phyloP scores from a whole-genome alignment of 805 yeast genomes.

The Wickerhamomyces hampshirensis region DNA sequence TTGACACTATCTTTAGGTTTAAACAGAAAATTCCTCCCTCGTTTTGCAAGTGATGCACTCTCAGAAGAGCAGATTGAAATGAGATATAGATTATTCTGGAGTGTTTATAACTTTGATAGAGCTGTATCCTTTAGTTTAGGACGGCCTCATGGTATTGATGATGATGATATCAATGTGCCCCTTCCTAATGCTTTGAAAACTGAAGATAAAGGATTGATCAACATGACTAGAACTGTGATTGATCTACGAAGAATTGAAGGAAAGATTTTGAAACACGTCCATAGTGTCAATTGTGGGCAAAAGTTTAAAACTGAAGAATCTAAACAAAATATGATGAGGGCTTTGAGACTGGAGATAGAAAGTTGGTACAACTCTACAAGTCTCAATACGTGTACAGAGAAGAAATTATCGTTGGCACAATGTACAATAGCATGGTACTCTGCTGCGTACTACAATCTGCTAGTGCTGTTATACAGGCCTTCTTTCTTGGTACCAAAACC shows the following conservation, averaged over 20 bases:
- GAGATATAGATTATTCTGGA: conserved; percentile 44
- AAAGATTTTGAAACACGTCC: conserved; percentile 38
- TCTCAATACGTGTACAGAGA: conserved; percentile 13
- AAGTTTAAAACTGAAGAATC: conserved; percentile 7
- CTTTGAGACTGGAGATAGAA: conserved; percentile 26
- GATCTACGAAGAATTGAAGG: conserved; percentile 44
- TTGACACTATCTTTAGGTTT: conserved; percentile 41
- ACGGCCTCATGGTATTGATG: conserved; percentile 43
- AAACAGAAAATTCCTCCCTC: conserved; percentile 30
- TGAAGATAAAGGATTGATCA: conserved; percentile 37
- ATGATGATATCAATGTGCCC: conserved; percentile 45
- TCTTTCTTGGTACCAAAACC: conserved; percentile 43
- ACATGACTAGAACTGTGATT: conserved; percentile 37
- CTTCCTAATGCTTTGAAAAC: conserved; percentile 34
- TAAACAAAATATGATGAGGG: conserved; percentile 2
- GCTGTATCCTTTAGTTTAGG: conserved; percentile 45
- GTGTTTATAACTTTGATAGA: conserved; percentile 44
- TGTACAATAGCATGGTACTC: conserved; percentile 29
- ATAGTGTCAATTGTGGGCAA: conserved; percentile 37
- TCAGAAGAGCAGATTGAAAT: conserved; percentile 23
- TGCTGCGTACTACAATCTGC: conserved; percentile 40
- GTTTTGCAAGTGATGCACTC: background rate
- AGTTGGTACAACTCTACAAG: conserved; percentile 28
- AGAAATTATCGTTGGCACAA: conserved; percentile 8
- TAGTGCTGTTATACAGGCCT: conserved; percentile 42